Evolutionary conservation across 2,329 filamentous ascomycete species (phyloP), one percentile per base, ranked within the genome.

Genomic region (Tolypocladium capitatum): DNA sequence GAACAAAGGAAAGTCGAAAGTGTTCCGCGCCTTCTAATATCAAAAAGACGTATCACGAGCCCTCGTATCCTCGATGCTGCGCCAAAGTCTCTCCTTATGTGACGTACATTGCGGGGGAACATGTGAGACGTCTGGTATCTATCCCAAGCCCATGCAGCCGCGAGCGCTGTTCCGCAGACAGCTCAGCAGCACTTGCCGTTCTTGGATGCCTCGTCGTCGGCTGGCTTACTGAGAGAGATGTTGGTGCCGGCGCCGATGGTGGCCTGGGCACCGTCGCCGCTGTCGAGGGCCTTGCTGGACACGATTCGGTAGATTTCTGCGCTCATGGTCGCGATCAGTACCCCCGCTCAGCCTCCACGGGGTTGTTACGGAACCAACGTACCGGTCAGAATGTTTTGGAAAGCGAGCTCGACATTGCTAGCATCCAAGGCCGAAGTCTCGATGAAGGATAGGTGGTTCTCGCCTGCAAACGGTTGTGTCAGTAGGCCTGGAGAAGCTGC

Each of bases 351-450:
- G 47, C 55, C 38, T 42, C 32, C 27, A 28, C 20, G 14, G 35
- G 11, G 14, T 35, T n/a, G 33, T 27, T 36, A 30, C 33, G 27
- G 48, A 18, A 46, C 45, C 21, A 18, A 67, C 78, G 53, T 78
- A 96, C 91, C 91, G 64, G 92, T 98, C 66, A 98, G 76, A 65
- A 98, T 98, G 72, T 97, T 97, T 74, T 98, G 91, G 80, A 98
- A 97, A 51, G 92, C 92, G 63, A 97, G 82, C 73, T 98, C 92
- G 56, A 98, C 92, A 65, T 98, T 98, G 80, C 89, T 97, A 60
- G 92, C 92, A 66, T 98, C 92, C 61, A 98, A 83, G 55, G 92
- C 92, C 52, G 94, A 98, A 38, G 92, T 98, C 77, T 98, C 92
- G 68, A 98, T 98, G 70, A 98, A 98, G 46, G 91, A 97, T 42